Percentiles rank a stretch among this genome's conserved stretches.
Evolutionary conservation across 2,329 filamentous ascomycete genomes (phyloP).

Genomic region (Claviceps lovelessii): DNA sequence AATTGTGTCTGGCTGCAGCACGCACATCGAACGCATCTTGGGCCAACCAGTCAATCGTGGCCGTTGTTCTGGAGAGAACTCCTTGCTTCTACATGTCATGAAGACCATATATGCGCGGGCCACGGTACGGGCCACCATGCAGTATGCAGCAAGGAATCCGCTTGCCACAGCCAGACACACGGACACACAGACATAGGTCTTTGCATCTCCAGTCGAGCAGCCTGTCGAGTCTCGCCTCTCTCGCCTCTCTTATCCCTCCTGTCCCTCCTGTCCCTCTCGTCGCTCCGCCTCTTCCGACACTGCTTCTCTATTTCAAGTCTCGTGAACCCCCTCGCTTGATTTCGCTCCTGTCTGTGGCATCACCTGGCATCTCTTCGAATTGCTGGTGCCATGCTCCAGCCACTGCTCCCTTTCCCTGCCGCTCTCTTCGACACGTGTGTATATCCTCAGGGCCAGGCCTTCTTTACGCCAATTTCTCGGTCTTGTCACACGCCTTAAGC

Average conservation of each 20-base stretch:
- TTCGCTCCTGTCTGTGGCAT: neutral
- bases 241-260: neutral
- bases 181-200: neutral
- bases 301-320: neutral
- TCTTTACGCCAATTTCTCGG: neutral
- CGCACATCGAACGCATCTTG: neutral
- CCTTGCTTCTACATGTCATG: neutral
- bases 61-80: neutral
- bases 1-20: neutral
- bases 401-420: neutral
- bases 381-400: neutral
- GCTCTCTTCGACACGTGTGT: neutral
- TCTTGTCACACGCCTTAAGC: slow-evolving; percentile 2
- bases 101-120: neutral
- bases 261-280: neutral
- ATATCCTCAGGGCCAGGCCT: neutral
- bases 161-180: slow-evolving; percentile 1
- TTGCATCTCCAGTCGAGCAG: neutral
- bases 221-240: neutral
- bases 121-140: neutral
- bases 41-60: neutral
- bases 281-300: neutral
- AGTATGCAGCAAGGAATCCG: slow-evolving; percentile 1
- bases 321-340: neutral
- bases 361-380: neutral